These are phyloP conservation scores for Aspergillus arachidicola DNA, from an alignment of 2,329 filamentous ascomycete genomes.

Conservation along the genomic window DNA sequence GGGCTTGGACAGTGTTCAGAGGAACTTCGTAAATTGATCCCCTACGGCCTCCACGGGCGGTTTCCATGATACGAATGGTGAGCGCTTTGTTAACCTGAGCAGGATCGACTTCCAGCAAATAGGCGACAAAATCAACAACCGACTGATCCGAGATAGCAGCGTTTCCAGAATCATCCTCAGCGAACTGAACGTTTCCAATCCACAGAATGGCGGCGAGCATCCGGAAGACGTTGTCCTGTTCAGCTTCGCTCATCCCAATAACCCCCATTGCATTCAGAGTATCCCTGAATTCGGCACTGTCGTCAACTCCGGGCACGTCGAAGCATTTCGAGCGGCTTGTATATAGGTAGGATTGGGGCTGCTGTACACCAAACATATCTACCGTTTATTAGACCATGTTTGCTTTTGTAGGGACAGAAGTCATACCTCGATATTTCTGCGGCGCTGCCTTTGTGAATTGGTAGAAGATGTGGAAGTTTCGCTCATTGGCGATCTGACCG, in stretches of 20 bases:
- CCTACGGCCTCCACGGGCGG: conserved; percentile 65
- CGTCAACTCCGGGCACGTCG: conserved; percentile 92
- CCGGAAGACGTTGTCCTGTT: conserved; percentile 96
- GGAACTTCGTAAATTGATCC: conserved; percentile 73
- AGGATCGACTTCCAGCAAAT: conserved; percentile 84
- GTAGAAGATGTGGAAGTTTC: conserved; percentile 99
- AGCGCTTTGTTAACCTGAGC: conserved; percentile 81
- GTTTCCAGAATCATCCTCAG: conserved; percentile 86
- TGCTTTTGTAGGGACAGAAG: background rate
- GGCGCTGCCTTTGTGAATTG: conserved; percentile 96
- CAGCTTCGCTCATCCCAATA: conserved; percentile 82
- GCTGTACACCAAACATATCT: conserved; percentile 86
- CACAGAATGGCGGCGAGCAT: conserved; percentile 91
- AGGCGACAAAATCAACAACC: conserved; percentile 91
- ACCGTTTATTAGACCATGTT: conserved; percentile 17
- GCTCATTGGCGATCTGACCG: conserved; percentile 90
- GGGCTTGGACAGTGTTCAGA: conserved; percentile 83
- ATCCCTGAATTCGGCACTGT: conserved; percentile 83
- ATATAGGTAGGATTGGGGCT: conserved; percentile 89
- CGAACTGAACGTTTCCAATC: conserved; percentile 91
- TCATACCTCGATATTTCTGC: conserved; percentile 70
- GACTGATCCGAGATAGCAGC: conserved; percentile 85
- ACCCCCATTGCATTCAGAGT: conserved; percentile 93
- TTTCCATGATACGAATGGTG: conserved; percentile 83
- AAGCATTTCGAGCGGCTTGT: conserved; percentile 93